Evolutionary conservation across 2,329 filamentous ascomycete genomes (phyloP).

Genomic region (Fusarium sp.): DNA sequence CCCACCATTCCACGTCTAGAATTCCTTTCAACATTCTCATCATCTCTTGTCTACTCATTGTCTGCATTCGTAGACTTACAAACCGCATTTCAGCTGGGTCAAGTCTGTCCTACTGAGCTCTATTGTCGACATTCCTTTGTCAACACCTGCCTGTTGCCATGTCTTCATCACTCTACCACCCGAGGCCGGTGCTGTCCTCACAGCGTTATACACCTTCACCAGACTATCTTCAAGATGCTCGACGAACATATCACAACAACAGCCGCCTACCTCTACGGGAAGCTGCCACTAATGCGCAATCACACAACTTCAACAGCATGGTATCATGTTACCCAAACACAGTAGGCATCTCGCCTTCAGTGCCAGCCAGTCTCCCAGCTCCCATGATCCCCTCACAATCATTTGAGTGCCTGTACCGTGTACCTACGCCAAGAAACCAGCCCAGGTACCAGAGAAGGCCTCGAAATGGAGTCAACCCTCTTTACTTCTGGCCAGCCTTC

Average conservation of each 20-base stretch:
- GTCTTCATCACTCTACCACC: conserved; percentile 57
- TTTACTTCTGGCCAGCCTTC: conserved; percentile 73
- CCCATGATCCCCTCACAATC: conserved; percentile 66
- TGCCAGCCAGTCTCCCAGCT: conserved; percentile 63
- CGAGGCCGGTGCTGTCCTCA: conserved; percentile 63
- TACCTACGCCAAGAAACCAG: conserved; percentile 55
- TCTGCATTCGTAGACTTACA: conserved; percentile 49
- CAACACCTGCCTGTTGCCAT: conserved; percentile 45
- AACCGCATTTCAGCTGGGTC: conserved; percentile 48
- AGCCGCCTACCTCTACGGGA: conserved; percentile 64
- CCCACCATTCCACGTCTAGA: conserved; percentile 59
- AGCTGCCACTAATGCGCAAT: conserved; percentile 65
- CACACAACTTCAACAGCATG: conserved; percentile 56
- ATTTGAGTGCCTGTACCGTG: conserved; percentile 56
- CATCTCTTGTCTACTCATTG: conserved; percentile 52
- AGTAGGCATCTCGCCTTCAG: conserved; percentile 58
- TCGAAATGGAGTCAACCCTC: conserved; percentile 65
- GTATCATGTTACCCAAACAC: conserved; percentile 60
- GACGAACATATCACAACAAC: conserved; percentile 55
- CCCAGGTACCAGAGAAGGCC: conserved; percentile 52
- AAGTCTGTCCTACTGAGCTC: conserved; percentile 48
- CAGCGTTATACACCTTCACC: conserved; percentile 63
- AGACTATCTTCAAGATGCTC: conserved; percentile 61
- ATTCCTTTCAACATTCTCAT: conserved; percentile 61
- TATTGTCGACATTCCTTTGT: conserved; percentile 52